Evolutionary conservation across 768 basidiomycete genomes (phyloP).

Genomic region (Multifurca ochricompacta): DNA sequence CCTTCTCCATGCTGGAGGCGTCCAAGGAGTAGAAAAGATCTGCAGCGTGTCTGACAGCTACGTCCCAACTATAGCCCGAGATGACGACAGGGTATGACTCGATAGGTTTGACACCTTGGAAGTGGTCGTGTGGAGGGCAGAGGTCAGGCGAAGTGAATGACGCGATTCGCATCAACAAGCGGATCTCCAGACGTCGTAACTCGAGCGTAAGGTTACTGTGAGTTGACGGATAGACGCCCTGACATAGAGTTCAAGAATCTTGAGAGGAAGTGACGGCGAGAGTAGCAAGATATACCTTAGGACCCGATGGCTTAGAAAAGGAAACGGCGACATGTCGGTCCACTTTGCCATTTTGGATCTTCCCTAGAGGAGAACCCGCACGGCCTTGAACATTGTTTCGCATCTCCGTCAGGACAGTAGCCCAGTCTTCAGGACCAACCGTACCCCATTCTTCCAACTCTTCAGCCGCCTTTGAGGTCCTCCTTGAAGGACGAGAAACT

Average conservation of each 20-base stretch:
- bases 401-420: constrained; percentile 7
- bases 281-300: constrained; percentile 3
- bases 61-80: constrained; percentile 12
- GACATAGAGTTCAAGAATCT: background rate
- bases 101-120: background rate
- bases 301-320: background rate
- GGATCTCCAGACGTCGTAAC: constrained; percentile 12
- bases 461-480: background rate
- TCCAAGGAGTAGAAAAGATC: constrained; percentile 10
- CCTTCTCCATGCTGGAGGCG: background rate
- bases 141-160: constrained; percentile 8
- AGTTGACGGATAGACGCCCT: background rate
- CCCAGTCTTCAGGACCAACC: constrained; percentile 9
- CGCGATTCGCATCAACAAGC: constrained; percentile 3
- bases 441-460: constrained; percentile 6
- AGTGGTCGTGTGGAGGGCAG: constrained; percentile 11
- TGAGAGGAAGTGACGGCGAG: background rate
- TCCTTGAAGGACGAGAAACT: too few species aligned
- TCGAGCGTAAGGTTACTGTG: constrained; percentile 6
- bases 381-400: constrained; percentile 7
- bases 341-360: background rate
- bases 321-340: background rate
- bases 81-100: constrained; percentile 10
- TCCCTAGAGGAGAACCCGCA: constrained; percentile 4
- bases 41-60: background rate